phyloP scores from a whole-genome alignment of 108 stramenopile genomes.

The Cylindrotheca closterium region DNA sequence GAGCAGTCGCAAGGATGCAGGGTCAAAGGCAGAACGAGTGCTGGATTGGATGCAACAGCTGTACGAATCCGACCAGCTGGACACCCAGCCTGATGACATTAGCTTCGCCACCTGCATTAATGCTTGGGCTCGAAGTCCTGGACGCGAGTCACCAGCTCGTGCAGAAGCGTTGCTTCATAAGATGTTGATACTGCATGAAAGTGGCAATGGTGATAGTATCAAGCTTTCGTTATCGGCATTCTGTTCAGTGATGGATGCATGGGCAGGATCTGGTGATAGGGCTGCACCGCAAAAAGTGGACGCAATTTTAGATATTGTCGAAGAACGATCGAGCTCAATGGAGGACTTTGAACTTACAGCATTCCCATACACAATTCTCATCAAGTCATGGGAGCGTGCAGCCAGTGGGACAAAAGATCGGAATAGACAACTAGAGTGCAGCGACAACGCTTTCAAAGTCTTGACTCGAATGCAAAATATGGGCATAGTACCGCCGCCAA shows the following conservation, averaged over 20 bases:
- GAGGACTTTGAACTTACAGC: not conserved
- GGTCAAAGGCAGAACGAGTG: conserved; percentile 29
- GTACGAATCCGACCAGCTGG: conserved; percentile 22
- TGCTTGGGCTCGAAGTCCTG: conserved; percentile 33
- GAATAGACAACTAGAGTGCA: not conserved
- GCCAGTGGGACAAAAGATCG: not conserved
- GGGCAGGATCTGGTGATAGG: conserved; percentile 15
- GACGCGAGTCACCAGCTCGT: conserved; percentile 18
- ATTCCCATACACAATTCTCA: conserved; percentile 12
- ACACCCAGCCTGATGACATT: conserved; percentile 52
- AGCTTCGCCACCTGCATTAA: conserved; percentile 38
- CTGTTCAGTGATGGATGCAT: conserved; percentile 40
- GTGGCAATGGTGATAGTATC: conserved; percentile 8
- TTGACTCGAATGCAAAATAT: conserved; percentile 18
- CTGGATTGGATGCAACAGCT: conserved; percentile 35
- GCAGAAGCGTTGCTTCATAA: conserved; percentile 37
- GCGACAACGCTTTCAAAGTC: conserved; percentile 22
- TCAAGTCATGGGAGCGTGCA: conserved; percentile 33
- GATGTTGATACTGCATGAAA: conserved; percentile 14
- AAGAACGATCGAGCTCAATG: conserved; percentile 1
- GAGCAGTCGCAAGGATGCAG: conserved; percentile 27
- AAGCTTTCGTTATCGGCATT: conserved; percentile 16
- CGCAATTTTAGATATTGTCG: conserved; percentile 29
- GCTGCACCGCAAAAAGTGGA: conserved; percentile 23
- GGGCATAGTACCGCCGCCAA: conserved; percentile 16